phyloP scores from a whole-genome alignment of 768 basidiomycete genomes.

The Fistulinella prunicolor region DNA sequence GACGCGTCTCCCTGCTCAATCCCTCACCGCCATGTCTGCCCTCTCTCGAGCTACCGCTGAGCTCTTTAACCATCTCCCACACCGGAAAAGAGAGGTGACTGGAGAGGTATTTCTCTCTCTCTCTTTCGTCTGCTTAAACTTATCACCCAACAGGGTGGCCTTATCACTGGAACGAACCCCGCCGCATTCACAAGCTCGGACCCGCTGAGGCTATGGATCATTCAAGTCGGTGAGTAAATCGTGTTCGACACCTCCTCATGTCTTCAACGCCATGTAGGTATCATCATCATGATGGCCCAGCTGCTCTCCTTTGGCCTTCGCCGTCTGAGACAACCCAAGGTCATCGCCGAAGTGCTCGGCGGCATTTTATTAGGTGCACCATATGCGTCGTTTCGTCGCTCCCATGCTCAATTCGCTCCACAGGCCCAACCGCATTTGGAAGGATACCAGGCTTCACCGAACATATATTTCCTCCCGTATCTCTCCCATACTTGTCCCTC shows the following conservation, averaged over 20 bases:
- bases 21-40: conserved; percentile 28
- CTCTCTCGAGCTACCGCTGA: conserved; percentile 45
- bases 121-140: not conserved
- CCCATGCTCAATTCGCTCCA: not conserved
- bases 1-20: too few relatives aligned
- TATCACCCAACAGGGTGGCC: conserved; percentile 53
- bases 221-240: conserved; percentile 63
- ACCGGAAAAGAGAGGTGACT: conserved; percentile 14
- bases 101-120: conserved; percentile 19
- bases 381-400: conserved; percentile 33
- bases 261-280: conserved; percentile 40
- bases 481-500: conserved; percentile 76
- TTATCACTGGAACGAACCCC: conserved; percentile 75
- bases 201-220: conserved; percentile 74
- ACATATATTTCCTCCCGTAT: conserved; percentile 74
- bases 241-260: not conserved
- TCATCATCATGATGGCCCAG: conserved; percentile 82
- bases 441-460: conserved; percentile 87
- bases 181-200: conserved; percentile 59
- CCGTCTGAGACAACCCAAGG: conserved; percentile 81
- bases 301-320: conserved; percentile 67
- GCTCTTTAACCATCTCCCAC: not conserved
- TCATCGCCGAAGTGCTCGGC: conserved; percentile 81
- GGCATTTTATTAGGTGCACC: conserved; percentile 78
- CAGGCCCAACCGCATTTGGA: conserved; percentile 58